Evolutionary conservation across 257 asterid species (phyloP).

Genomic region (Rehmannia glutinosa): DNA sequence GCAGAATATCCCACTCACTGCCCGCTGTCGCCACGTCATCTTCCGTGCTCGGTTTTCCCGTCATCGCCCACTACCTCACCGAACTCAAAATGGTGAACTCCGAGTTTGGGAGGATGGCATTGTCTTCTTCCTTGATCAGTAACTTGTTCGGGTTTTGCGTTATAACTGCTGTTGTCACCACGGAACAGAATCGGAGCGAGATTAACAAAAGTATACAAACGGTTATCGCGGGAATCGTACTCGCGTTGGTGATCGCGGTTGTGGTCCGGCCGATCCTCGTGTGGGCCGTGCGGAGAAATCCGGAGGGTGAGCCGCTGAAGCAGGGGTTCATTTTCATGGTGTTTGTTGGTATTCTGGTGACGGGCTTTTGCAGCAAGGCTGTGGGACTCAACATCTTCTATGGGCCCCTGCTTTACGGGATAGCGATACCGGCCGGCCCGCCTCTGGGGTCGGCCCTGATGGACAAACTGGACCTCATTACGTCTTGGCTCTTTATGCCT

Average conservation of each 20-base stretch:
- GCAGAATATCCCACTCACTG: constrained; percentile 10
- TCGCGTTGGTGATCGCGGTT: constrained; percentile 10
- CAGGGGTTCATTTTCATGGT: constrained; percentile 25
- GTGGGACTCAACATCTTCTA: constrained; percentile 17
- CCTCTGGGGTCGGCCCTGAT: constrained; percentile 43
- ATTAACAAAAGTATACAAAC: neutral
- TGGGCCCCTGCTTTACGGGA: constrained; percentile 37
- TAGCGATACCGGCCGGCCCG: constrained; percentile 44
- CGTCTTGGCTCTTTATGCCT: constrained; percentile 39
- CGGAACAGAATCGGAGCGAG: neutral
- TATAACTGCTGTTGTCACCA: constrained; percentile 1
- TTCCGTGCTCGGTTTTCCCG: constrained; percentile 33
- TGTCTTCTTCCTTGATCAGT: constrained; percentile 25
- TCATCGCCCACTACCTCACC: constrained; percentile 35
- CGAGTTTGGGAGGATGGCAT: constrained; percentile 37
- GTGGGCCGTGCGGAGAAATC: constrained; percentile 7
- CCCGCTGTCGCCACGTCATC: constrained; percentile 19
- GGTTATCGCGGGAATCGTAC: neutral
- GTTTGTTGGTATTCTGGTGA: constrained; percentile 19
- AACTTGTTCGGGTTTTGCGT: constrained; percentile 24
- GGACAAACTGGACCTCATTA: constrained; percentile 34
- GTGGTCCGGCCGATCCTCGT: constrained; percentile 27
- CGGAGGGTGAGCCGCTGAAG: constrained; percentile 27
- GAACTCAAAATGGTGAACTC: constrained; percentile 40
- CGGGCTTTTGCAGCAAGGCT: constrained; percentile 29